Evolutionary conservation across 331 rosid species (phyloP).

Genomic region (Malus hybrid): DNA sequence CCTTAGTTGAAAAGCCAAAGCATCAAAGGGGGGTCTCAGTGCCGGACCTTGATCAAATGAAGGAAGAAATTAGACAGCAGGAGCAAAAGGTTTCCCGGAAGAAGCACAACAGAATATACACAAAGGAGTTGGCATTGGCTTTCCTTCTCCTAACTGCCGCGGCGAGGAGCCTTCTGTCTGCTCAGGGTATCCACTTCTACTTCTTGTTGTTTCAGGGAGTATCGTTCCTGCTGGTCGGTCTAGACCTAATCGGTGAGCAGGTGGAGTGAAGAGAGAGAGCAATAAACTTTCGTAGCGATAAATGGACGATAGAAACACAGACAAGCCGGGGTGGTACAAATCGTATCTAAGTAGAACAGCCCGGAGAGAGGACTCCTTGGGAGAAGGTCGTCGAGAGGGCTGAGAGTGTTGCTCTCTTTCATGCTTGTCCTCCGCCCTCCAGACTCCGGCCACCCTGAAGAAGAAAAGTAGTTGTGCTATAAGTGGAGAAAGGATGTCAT

Average conservation of each 20-base stretch:
- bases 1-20: conserved; percentile 51
- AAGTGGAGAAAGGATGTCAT: conserved; percentile 12
- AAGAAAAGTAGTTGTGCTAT: conserved; percentile 7
- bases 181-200: conserved; percentile 92
- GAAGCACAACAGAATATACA: conserved; percentile 75
- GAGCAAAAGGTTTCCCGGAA: conserved; percentile 34
- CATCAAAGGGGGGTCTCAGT: conserved; percentile 61
- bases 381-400: conserved; percentile 7
- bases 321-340: conserved; percentile 21
- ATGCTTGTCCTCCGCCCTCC: conserved; percentile 22
- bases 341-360: conserved; percentile 1
- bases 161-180: conserved; percentile 84
- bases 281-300: conserved; percentile 11
- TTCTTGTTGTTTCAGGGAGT: conserved; percentile 87
- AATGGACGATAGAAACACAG: conserved; percentile 11
- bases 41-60: conserved; percentile 57
- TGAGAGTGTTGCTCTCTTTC: conserved; percentile 14
- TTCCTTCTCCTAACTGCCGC: conserved; percentile 79
- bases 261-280: conserved; percentile 37
- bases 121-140: conserved; percentile 78
- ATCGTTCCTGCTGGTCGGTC: conserved; percentile 75
- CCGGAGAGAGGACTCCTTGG: background rate
- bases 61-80: conserved; percentile 50
- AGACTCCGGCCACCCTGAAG: conserved; percentile 27
- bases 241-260: conserved; percentile 86